Evolutionary conservation across 1,284 basidiomycete genomes (phyloP), one percentile per base, ranked within the genome.

Genomic region (Puccinia coronata): DNA sequence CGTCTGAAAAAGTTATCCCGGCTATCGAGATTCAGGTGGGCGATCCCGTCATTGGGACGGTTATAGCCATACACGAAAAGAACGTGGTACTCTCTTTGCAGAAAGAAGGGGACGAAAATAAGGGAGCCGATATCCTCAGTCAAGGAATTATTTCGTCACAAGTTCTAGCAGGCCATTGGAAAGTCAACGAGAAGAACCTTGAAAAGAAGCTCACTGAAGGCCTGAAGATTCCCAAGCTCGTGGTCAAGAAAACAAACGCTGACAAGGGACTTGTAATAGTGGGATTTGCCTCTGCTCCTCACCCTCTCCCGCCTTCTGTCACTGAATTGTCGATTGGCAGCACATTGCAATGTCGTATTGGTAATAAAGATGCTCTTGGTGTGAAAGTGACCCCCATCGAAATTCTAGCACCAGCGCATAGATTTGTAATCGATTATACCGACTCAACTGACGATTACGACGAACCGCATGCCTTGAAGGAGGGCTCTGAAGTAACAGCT

Each of bases 181-280:
- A 88, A 28, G 87, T 90, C 16, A 89, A 91, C 0, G 88, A 92
- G 16, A 88, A 92, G n/a, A 92, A 93, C 83, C 88, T 97, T 28
- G 90, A 91, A 34, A 87, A 88, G 0, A 87, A 88, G 3, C 87
- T 98, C 70, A 90, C 92, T 84, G 87, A 88, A 53, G 93, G 93
- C 23, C 92, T 95, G 76, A 89, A 89, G 82, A 87, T 99, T 31
- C 88, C 91, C 18, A 91, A 93, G 70, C 88, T 99, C 6, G 90
- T 93, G 3, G 93, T 99, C 25, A 92, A 95, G 34, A 92, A 93
- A n/a, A 92, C 94, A 84, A 95, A 95, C 85, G 88, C 91, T 0
- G 94, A 93, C 83, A 95, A 94, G 84, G 91, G 92, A 18, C 89
- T 98, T 80, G 92, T 98, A 81, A 92, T 98, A 82, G 92, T 96